Base-by-base conservation (phyloP, 2,329 filamentous ascomycete species). In the Fusarium zealandicum region DNA sequence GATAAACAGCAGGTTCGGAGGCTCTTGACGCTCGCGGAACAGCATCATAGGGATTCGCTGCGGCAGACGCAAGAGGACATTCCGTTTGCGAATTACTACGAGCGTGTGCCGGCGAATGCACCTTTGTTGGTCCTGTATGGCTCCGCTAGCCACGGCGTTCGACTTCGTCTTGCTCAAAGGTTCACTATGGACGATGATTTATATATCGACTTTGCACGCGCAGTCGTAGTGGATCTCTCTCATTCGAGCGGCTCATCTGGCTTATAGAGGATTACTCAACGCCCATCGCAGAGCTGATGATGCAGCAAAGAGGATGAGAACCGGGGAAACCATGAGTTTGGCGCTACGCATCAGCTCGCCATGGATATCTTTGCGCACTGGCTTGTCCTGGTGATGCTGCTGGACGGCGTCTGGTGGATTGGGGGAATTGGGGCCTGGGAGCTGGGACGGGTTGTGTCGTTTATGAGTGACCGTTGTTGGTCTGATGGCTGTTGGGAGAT, bases 81-180 rank as follows among this genome's bases (percentile, higher is more conserved):
- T 3, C 53, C 55, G 0, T 60, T 66, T 2, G 51, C 63, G 4
- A 63, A 69, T 11, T 62, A 68, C 1, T 76, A 75, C 14, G 61
- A 59, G 2, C 54, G 54, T 4, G 58, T 66, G 3, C 33, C 66
- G 2, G 57, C 63, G 0, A 64, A 76, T 43, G 74, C 75, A 0
- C 71, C 75, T 1, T 54, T 78, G 9, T 78, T 78, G 76, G 74
- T 74, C 4, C 66, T 78, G 18, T 77, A 77, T 14, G 73, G 69
- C 0, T 74, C 71, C 0, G 73, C 70, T 0, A 76, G 69, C 31
- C 75, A 78, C 31, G 67, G 61, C 11, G 60, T 73, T 8, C 70
- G 75, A 1, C 72, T 77, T 2, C 66, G 67, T 16, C 57, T 77
- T 4, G 61, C 69, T 1, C 61, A 65, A 14, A 58, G 57, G 3